Evolutionary conservation across 2,329 filamentous ascomycete species (phyloP).

Genomic region (Ceratocystis cubensis): DNA sequence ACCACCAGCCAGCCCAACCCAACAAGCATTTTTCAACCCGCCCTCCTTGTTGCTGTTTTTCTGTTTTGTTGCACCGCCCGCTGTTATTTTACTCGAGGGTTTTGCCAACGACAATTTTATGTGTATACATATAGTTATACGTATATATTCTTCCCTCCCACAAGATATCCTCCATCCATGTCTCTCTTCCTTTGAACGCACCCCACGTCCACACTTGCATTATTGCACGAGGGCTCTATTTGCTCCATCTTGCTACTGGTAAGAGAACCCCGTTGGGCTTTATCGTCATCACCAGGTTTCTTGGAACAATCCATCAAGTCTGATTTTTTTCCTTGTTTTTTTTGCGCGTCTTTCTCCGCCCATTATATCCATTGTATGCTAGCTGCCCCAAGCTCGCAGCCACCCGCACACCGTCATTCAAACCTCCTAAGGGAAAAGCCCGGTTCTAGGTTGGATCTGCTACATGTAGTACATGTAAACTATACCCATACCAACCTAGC

Average conservation of each 20-base stretch:
- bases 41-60: background rate
- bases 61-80: background rate
- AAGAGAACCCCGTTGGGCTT: background rate
- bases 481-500: background rate
- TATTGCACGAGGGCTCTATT: background rate
- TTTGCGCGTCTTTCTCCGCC: background rate
- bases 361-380: background rate
- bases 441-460: background rate
- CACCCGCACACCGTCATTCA: background rate
- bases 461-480: background rate
- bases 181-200: constrained; percentile 3
- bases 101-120: background rate
- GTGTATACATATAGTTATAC: background rate
- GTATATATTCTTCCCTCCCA: background rate
- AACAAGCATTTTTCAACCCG: background rate
- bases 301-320: background rate
- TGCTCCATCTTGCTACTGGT: background rate
- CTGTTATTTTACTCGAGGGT: too few species aligned
- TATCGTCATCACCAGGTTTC: background rate
- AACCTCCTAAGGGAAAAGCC: background rate
- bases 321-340: background rate
- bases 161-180: background rate
- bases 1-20: background rate
- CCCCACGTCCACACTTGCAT: background rate
- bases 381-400: background rate